Conservation (phyloP, 2,329 filamentous ascomycete species). For the Epicoccum sorghinum region DNA sequence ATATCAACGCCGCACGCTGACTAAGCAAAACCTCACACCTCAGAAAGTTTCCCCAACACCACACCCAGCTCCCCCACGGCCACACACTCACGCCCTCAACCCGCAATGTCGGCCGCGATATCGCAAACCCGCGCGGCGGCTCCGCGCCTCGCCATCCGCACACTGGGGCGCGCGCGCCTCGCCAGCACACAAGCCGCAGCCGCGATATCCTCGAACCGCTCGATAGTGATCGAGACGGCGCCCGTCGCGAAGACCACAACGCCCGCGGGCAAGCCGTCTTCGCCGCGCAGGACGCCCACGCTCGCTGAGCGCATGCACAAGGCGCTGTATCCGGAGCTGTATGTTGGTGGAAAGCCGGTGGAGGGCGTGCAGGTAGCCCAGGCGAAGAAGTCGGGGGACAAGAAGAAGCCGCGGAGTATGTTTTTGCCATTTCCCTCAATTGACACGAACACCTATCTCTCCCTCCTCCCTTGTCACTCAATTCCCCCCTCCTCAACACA, state of each 20-base stretch:
- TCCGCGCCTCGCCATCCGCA: constrained; percentile 25
- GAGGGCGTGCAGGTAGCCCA: constrained; percentile 7
- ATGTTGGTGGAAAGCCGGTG: constrained; percentile 8
- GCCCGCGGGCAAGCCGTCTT: neutral
- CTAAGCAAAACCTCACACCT: constrained; percentile 8
- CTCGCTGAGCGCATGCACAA: constrained; percentile 27
- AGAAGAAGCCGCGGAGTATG: constrained; percentile 18
- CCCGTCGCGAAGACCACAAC: constrained; percentile 6
- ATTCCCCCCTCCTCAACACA: too few relatives aligned
- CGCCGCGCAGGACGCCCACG: constrained; percentile 6
- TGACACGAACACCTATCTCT: too few relatives aligned
- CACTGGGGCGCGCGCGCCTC: constrained; percentile 25
- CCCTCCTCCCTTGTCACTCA: too few relatives aligned
- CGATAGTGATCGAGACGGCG: constrained; percentile 17
- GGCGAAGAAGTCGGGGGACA: constrained; percentile 1
- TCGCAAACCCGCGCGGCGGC: constrained; percentile 63
- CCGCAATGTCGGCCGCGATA: constrained; percentile 63
- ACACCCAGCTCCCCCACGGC: constrained; percentile 6
- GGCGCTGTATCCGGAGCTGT: constrained; percentile 25
- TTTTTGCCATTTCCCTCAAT: neutral
- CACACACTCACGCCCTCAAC: constrained; percentile 9
- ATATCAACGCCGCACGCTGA: neutral
- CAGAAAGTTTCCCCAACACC: constrained; percentile 27
- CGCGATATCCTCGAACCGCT: constrained; percentile 10
- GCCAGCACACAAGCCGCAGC: constrained; percentile 27